Evolutionary conservation across 2,329 filamentous ascomycete species (phyloP).

Genomic region (Myriosclerotinia scirpicola): DNA sequence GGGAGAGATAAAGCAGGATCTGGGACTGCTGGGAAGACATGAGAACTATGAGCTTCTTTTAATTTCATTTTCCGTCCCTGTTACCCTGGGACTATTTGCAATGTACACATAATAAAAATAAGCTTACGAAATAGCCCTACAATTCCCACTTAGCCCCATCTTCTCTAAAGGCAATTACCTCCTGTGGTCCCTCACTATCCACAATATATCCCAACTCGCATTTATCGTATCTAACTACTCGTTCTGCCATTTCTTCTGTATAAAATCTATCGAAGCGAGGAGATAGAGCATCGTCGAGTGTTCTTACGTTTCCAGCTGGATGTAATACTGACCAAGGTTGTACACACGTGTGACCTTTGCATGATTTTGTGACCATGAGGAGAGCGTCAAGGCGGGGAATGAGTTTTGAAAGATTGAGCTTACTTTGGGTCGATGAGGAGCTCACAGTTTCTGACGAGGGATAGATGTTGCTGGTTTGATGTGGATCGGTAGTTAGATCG

Average conservation of each 20-base stretch:
- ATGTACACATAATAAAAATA: background rate
- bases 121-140: background rate
- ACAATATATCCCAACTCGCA: slow-evolving; percentile 59
- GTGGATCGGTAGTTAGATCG: slow-evolving; percentile 55
- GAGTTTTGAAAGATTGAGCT: slow-evolving; percentile 1
- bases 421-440: slow-evolving; percentile 39
- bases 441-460: slow-evolving; percentile 24
- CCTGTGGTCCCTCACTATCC: slow-evolving; percentile 50
- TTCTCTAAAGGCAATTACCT: slow-evolving; percentile 21
- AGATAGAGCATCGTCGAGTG: slow-evolving; percentile 52
- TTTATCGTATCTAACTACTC: slow-evolving; percentile 51
- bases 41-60: background rate
- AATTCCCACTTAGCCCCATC: slow-evolving; percentile 6
- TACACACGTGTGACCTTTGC: slow-evolving; percentile 53
- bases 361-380: slow-evolving; percentile 61
- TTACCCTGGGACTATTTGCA: background rate
- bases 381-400: slow-evolving; percentile 55
- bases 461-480: slow-evolving; percentile 51
- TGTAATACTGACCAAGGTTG: slow-evolving; percentile 59
- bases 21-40: background rate
- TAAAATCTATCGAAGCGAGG: slow-evolving; percentile 55
- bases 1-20: background rate
- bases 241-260: slow-evolving; percentile 43
- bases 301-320: slow-evolving; percentile 51
- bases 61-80: background rate